A percentile compares a stretch with the other conserved stretches of the same genome.
phyloP scores from a whole-genome alignment of 805 yeast genomes.

The Metschnikowia dekortorum region DNA sequence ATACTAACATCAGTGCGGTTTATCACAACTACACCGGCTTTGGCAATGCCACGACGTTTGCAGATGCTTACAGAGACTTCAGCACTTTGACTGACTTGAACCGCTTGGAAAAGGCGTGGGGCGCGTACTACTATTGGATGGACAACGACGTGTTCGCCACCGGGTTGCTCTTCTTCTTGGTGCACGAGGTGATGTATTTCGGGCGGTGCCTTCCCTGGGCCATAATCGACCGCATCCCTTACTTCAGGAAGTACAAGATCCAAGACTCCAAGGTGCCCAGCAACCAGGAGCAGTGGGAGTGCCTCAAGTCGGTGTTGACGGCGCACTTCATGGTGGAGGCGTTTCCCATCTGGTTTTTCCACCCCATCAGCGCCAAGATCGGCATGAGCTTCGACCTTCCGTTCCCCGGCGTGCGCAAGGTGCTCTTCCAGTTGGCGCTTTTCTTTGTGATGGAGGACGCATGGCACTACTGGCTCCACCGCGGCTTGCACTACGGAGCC shows the following conservation, averaged over 20 bases:
- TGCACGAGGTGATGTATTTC: constrained; percentile 54
- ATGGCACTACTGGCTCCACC: constrained; percentile 61
- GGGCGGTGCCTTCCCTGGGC: constrained; percentile 60
- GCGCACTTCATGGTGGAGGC: constrained; percentile 58
- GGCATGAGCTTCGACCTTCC: constrained; percentile 51
- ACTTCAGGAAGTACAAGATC: constrained; percentile 49
- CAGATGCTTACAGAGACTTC: constrained; percentile 26
- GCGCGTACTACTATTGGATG: constrained; percentile 51
- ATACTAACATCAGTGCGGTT: constrained; percentile 25
- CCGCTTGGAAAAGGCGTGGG: constrained; percentile 48
- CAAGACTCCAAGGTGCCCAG: constrained; percentile 51
- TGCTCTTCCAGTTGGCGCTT: constrained; percentile 42
- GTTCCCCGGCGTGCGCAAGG: constrained; percentile 43
- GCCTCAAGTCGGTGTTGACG: constrained; percentile 51
- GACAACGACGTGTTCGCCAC: constrained; percentile 55
- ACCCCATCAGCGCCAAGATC: constrained; percentile 47
- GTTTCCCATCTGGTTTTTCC: constrained; percentile 60
- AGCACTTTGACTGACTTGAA: constrained; percentile 17
- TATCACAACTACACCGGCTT: constrained; percentile 34
- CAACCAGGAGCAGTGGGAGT: constrained; percentile 58
- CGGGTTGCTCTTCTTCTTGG: constrained; percentile 50
- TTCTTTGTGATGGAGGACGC: constrained; percentile 53
- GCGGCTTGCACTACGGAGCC: constrained; percentile 52
- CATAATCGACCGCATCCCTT: constrained; percentile 49
- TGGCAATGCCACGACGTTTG: constrained; percentile 26